Evolutionary conservation across 495 filamentous ascomycete genomes (phyloP).

Genomic region (Hypoxylon intermedium): DNA sequence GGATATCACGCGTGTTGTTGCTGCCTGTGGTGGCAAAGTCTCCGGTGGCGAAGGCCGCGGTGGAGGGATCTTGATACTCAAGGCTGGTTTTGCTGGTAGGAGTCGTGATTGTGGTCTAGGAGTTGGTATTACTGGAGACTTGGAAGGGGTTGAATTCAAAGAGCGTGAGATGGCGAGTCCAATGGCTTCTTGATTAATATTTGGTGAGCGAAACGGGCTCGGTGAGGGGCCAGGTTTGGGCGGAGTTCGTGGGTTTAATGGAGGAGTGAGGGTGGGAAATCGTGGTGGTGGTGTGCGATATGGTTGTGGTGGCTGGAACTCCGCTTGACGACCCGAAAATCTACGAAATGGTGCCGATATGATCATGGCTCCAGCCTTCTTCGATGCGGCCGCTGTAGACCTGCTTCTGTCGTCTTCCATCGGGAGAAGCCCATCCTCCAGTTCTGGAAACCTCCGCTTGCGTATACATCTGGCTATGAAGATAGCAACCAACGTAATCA

Average conservation of each 20-base stretch:
- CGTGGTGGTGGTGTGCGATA: conserved; percentile 22
- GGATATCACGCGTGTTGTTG: conserved; percentile 11
- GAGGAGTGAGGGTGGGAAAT: conserved; percentile 6
- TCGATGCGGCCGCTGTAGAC: conserved; percentile 22
- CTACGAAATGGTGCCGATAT: conserved; percentile 24
- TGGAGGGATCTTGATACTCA: conserved; percentile 26
- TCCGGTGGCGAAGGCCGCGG: conserved; percentile 19
- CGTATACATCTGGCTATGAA: conserved; percentile 51
- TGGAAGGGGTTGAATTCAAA: conserved; percentile 29
- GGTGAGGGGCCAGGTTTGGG: conserved; percentile 21
- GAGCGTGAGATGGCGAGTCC: conserved; percentile 53
- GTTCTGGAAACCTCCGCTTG: conserved; percentile 42
- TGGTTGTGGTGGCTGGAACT: conserved; percentile 6
- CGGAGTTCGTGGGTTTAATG: conserved; percentile 15
- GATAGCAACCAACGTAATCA: conserved; percentile 49
- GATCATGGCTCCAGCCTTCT: conserved; percentile 11
- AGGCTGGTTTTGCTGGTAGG: conserved; percentile 23
- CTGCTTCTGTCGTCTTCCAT: conserved; percentile 45
- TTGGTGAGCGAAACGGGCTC: conserved; percentile 30
- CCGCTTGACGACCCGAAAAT: conserved; percentile 13
- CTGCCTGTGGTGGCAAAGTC: conserved; percentile 28
- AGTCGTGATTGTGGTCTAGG: conserved; percentile 18
- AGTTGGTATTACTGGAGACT: conserved; percentile 12
- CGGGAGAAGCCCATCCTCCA: conserved; percentile 50
- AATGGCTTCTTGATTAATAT: conserved; percentile 41